Evolutionary conservation across 306 rosid genomes (phyloP), one percentile per base, ranked within the genome.

Genomic region (Rosa lucieae): DNA sequence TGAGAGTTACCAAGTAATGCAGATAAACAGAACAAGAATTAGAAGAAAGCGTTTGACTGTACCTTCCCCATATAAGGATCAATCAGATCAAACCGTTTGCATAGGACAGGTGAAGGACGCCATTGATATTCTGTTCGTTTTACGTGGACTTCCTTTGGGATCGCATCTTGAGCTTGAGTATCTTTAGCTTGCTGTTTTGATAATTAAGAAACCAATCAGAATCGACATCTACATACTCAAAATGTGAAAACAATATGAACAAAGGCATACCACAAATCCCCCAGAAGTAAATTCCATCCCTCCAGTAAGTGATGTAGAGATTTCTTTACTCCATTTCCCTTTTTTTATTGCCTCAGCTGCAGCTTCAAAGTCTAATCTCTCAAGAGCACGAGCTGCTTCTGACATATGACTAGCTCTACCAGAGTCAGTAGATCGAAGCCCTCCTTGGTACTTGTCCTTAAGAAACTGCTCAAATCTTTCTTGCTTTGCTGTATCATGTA

Each of bases 31-130:
- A 59, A 56, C 29, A 43, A n/a, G 47, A 79, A 51, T 26, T 15
- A 72, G 2, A 26, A 73, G 12, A 67, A 44, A 56, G 12, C 42
- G 56, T 26, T 20, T 3, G 37, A 86, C 17, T 14, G 73, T 80
- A 95, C 99, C 99, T 95, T 95, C 79, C 99, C 99, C 91, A 93
- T 88, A 82, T 85, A 93, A 79, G 99, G 99, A 91, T 95, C 99
- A 73, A 86, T 84, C 82, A 95, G 94, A 91, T 95, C 99, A 86
- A 88, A 93, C 58, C 99, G 99, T 81, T 95, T 95, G 98, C 99
- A 95, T 77, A 95, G 84, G 77, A 95, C 83, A 76, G 98, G 88
- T 58, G 94, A 84, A 81, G 99, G 99, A 29, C 91, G 98, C 99
- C 99, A 95, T 59, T 90, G 94, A 85, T 80, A 89, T 85, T 95